These are phyloP conservation scores for Atkinsonella hypoxylon DNA, from an alignment of 2,329 filamentous ascomycete genomes.

Conservation along the genomic window DNA sequence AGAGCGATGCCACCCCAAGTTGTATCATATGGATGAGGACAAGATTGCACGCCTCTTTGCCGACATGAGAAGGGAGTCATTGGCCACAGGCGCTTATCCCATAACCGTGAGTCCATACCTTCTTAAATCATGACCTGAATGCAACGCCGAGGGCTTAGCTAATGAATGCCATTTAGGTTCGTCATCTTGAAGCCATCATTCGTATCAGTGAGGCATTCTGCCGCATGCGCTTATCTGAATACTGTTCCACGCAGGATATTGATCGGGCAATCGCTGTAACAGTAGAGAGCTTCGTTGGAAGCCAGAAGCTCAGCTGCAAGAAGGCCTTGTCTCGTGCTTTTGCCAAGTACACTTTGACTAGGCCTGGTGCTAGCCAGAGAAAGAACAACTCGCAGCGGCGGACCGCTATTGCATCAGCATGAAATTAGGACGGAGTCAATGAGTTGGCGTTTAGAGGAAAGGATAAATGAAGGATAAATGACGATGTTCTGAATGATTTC, in stretches of 20 bases:
- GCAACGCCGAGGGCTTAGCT: slow-evolving; percentile 2
- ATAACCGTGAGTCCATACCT: slow-evolving; percentile 63
- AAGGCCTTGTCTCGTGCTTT: slow-evolving; percentile 90
- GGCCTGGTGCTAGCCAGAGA: slow-evolving; percentile 28
- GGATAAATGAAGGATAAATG: no score
- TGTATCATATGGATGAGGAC: slow-evolving; percentile 96
- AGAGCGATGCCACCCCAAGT: slow-evolving; percentile 78
- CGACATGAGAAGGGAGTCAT: slow-evolving; percentile 86
- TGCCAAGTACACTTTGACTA: slow-evolving; percentile 72
- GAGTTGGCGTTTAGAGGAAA: no score
- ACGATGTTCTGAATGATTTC: no score
- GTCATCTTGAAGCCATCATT: slow-evolving; percentile 96
- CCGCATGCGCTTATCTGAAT: slow-evolving; percentile 96
- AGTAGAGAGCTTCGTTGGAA: slow-evolving; percentile 89
- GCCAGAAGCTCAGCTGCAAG: slow-evolving; percentile 95
- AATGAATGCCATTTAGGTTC: slow-evolving; percentile 48
- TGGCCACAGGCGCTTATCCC: slow-evolving; percentile 91
- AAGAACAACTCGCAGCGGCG: slow-evolving; percentile 6
- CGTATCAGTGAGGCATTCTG: slow-evolving; percentile 89
- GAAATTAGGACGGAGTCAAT: not conserved
- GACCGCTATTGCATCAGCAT: slow-evolving; percentile 2
- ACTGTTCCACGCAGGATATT: slow-evolving; percentile 81
- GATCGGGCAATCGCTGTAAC: slow-evolving; percentile 96
- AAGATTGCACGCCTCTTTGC: slow-evolving; percentile 90
- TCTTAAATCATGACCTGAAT: no score